phyloP scores from a whole-genome alignment of 2,329 filamentous ascomycete genomes.

The Pestalotiopsis sp. region DNA sequence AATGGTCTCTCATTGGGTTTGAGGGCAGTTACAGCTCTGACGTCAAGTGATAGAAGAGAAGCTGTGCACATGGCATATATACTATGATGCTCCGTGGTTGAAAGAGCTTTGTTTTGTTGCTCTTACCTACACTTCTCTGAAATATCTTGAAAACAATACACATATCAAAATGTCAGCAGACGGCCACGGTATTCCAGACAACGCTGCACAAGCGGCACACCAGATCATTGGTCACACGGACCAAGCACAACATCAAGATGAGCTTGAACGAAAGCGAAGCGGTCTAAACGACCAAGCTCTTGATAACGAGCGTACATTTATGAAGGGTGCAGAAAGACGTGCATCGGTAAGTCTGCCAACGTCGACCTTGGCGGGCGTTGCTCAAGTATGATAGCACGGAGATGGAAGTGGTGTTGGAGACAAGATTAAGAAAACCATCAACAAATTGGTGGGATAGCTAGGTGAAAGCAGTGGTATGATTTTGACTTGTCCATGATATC shows the following conservation, averaged over 20 bases:
- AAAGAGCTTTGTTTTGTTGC: neutral
- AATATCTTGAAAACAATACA: neutral
- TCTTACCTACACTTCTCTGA: neutral
- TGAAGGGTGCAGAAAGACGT: conserved; percentile 7
- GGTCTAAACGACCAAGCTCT: conserved; percentile 10
- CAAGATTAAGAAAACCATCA: conserved; percentile 10
- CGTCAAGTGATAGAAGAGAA: neutral
- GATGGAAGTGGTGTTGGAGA: neutral
- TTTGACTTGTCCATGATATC: neutral
- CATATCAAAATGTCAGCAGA: conserved; percentile 7
- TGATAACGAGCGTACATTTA: conserved; percentile 2
- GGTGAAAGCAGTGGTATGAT: neutral
- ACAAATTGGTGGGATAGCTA: neutral
- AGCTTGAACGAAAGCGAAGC: conserved; percentile 1
- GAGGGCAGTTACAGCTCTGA: neutral
- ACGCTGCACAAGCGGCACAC: neutral
- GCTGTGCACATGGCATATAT: neutral
- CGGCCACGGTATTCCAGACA: conserved; percentile 11
- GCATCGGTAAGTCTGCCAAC: neutral
- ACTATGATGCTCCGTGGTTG: neutral
- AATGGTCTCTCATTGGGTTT: neutral
- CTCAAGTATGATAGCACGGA: neutral
- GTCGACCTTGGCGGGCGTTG: neutral
- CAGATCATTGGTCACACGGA: conserved; percentile 5
- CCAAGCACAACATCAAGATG: conserved; percentile 3